Evolutionary conservation across 805 yeast species (phyloP).

Genomic region (Ogataea nakhonphanomensis): DNA sequence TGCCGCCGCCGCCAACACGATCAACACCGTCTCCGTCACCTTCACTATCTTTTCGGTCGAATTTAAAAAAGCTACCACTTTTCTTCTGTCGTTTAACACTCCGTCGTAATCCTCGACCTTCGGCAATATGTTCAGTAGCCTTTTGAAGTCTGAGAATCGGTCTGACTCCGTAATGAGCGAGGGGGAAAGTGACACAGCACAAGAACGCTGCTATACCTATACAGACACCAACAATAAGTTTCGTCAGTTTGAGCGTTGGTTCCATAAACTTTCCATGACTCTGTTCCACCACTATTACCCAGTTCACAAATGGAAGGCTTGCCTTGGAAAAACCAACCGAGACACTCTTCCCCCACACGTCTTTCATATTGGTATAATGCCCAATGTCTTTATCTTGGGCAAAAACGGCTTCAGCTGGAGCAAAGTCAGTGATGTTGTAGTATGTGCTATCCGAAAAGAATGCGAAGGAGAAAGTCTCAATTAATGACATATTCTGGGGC

Average conservation of each 20-base stretch:
- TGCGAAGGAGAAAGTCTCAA: constrained; percentile 39
- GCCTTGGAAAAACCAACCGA: constrained; percentile 58
- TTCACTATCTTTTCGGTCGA: constrained; percentile 6
- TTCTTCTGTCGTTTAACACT: constrained; percentile 13
- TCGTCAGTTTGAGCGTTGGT: constrained; percentile 58
- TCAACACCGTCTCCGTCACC: background rate
- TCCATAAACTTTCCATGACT: constrained; percentile 51
- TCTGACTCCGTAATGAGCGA: constrained; percentile 79
- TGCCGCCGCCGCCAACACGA: no score
- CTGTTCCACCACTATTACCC: constrained; percentile 80
- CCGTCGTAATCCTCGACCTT: constrained; percentile 33
- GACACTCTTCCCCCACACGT: constrained; percentile 37
- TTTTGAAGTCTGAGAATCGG: constrained; percentile 77
- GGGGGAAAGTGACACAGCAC: constrained; percentile 72
- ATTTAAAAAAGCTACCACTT: constrained; percentile 20
- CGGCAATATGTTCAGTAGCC: constrained; percentile 73
- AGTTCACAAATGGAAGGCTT: constrained; percentile 41
- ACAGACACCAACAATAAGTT: constrained; percentile 73
- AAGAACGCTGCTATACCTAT: constrained; percentile 74
- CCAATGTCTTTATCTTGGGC: constrained; percentile 35
- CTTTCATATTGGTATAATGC: constrained; percentile 35
- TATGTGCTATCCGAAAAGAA: constrained; percentile 28
- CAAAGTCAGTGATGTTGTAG: constrained; percentile 15
- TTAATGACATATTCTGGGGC: constrained; percentile 21
- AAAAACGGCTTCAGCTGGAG: constrained; percentile 26